A percentile compares a stretch with the other conserved stretches of the same genome.
phyloP scores from a whole-genome alignment of 2,329 filamentous ascomycete species.

The Neofusicoccum sp. region DNA sequence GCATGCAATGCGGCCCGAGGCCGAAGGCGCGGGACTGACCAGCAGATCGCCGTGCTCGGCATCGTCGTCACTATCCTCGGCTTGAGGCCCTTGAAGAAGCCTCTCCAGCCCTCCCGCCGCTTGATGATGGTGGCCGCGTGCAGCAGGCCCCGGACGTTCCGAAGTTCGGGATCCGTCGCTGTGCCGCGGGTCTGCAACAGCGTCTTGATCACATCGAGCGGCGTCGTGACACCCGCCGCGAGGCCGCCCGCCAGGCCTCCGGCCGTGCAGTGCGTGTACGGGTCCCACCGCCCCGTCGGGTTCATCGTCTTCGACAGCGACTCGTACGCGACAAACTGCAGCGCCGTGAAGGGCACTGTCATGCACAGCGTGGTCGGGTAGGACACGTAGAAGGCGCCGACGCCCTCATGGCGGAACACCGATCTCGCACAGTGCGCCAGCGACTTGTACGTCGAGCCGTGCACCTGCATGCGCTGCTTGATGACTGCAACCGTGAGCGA shows the following conservation, averaged over 20 bases:
- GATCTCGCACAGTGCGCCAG: constrained; percentile 83
- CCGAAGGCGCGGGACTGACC: constrained; percentile 55
- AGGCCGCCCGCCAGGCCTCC: constrained; percentile 91
- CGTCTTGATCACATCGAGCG: constrained; percentile 97
- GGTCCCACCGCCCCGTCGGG: constrained; percentile 80
- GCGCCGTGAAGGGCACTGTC: constrained; percentile 96
- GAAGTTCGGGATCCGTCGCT: constrained; percentile 74
- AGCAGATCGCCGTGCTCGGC: constrained; percentile 99
- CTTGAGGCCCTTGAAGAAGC: constrained; percentile 91
- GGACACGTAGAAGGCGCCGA: constrained; percentile 94
- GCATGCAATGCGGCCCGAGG: constrained; percentile 7
- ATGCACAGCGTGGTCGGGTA: constrained; percentile 97
- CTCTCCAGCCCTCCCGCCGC: constrained; percentile 75
- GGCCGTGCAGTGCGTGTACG: constrained; percentile 87
- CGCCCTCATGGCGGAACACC: constrained; percentile 82
- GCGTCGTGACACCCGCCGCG: constrained; percentile 89
- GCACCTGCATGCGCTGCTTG: constrained; percentile 99
- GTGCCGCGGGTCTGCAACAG: constrained; percentile 90
- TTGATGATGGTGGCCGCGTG: constrained; percentile 80
- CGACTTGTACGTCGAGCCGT: constrained; percentile 88
- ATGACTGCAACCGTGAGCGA: constrained; percentile 64
- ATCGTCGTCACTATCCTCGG: constrained; percentile 94
- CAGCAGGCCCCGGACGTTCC: constrained; percentile 77
- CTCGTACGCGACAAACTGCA: constrained; percentile 97
- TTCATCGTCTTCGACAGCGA: constrained; percentile 94